Conservation (phyloP, 108 stramenopile genomes). For the Thalassiosira profunda region DNA sequence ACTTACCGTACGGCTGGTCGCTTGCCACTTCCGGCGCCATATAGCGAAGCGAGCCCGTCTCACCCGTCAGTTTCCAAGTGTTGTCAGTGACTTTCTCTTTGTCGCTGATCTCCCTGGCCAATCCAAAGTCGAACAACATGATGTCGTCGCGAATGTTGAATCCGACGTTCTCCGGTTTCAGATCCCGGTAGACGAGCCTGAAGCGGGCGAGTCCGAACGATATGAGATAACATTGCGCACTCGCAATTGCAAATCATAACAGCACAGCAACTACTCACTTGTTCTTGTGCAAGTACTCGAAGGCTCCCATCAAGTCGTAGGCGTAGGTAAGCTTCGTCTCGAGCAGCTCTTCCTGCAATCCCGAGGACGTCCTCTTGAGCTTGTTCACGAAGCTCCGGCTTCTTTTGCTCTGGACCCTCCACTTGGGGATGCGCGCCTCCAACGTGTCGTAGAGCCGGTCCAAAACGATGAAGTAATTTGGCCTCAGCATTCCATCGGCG, state of each 20-base stretch:
- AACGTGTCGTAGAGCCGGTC: constrained; percentile 69
- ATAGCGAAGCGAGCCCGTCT: constrained; percentile 76
- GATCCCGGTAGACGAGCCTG: constrained; percentile 51
- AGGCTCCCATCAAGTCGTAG: constrained; percentile 55
- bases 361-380: constrained; percentile 20
- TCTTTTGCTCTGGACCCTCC: constrained; percentile 29
- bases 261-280: constrained; percentile 17
- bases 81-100: constrained; percentile 43
- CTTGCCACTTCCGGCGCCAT: constrained; percentile 51
- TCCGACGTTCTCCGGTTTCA: constrained; percentile 46
- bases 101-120: constrained; percentile 35
- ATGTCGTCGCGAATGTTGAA: constrained; percentile 49
- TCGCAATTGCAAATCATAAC: neutral
- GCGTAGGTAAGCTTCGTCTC: constrained; percentile 45
- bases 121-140: constrained; percentile 76
- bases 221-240: neutral
- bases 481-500: constrained; percentile 3
- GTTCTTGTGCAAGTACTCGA: constrained; percentile 55
- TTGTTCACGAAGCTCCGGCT: constrained; percentile 34
- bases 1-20: constrained; percentile 29
- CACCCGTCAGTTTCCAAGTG: constrained; percentile 75
- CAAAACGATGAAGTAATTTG: constrained; percentile 50
- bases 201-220: neutral
- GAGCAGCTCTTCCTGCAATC: constrained; percentile 36
- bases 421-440: constrained; percentile 48